A percentile compares a stretch with the other conserved stretches of the same genome.
phyloP scores from a whole-genome alignment of 495 filamentous ascomycete genomes.

The Cercophora sp. region DNA sequence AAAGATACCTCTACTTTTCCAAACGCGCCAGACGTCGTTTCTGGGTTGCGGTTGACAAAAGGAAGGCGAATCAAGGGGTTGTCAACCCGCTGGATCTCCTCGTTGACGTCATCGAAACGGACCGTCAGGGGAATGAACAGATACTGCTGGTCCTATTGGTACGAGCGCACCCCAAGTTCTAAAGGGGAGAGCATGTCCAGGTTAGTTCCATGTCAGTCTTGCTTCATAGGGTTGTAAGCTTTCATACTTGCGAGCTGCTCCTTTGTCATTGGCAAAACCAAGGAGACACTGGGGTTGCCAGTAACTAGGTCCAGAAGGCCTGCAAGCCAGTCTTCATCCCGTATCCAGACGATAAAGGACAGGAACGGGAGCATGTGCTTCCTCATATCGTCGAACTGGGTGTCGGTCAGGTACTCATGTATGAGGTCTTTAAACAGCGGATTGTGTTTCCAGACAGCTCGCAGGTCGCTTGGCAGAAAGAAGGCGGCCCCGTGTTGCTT shows the following conservation, averaged over 20 bases:
- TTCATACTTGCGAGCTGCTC: no score
- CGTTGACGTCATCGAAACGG: not conserved
- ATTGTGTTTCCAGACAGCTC: not conserved
- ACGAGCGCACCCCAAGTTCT: no score
- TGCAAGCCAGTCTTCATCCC: not conserved
- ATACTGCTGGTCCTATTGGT: conserved; percentile 3
- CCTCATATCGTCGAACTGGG: not conserved
- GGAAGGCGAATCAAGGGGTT: not conserved
- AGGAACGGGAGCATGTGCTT: not conserved
- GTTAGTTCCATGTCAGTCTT: no score
- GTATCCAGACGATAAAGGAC: not conserved
- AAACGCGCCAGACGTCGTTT: not conserved
- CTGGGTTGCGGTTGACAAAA: not conserved
- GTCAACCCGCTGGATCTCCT: not conserved
- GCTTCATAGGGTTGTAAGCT: no score
- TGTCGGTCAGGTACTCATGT: not conserved
- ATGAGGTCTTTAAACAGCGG: not conserved
- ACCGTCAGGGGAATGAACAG: not conserved
- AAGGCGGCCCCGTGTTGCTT: no score
- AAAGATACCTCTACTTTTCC: not conserved
- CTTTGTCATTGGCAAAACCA: no score
- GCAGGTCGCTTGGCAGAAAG: no score
- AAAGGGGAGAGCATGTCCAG: no score
- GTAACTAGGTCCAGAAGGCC: no score
- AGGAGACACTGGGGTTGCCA: no score